Evolutionary conservation across 768 basidiomycete genomes (phyloP).

Genomic region (Tricholoma hemisulphureum): DNA sequence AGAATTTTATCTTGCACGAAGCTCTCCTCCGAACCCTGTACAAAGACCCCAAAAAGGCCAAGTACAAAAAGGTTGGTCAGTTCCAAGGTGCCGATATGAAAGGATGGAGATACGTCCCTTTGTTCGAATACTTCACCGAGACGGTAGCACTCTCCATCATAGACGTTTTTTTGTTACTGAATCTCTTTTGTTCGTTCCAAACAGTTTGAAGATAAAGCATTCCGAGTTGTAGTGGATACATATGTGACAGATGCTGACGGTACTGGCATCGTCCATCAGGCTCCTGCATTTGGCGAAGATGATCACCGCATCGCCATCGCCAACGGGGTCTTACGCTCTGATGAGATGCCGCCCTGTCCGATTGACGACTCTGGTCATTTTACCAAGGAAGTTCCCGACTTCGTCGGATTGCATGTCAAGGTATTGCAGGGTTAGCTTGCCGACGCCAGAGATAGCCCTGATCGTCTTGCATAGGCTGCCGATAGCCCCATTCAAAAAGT

Average conservation of each 20-base stretch:
- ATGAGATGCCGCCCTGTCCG: constrained; percentile 96
- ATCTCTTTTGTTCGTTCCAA: constrained; percentile 1
- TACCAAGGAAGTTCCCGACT: constrained; percentile 87
- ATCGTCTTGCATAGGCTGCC: constrained; percentile 56
- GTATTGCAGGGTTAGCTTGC: constrained; percentile 34
- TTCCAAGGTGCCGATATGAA: constrained; percentile 93
- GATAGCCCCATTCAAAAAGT: constrained; percentile 93
- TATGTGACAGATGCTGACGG: constrained; percentile 94
- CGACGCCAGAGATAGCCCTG: background rate
- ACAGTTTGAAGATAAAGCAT: constrained; percentile 93
- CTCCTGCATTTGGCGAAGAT: constrained; percentile 97
- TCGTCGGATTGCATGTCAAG: constrained; percentile 87
- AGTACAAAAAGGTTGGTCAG: constrained; percentile 85
- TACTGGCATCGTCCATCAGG: constrained; percentile 98
- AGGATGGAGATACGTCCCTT: constrained; percentile 91
- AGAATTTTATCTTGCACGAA: constrained; percentile 92
- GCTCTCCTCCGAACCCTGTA: constrained; percentile 82
- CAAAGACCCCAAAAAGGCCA: constrained; percentile 97
- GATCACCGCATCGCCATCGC: constrained; percentile 92
- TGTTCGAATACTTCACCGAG: constrained; percentile 97
- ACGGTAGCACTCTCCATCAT: constrained; percentile 48
- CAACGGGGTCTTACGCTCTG: constrained; percentile 76
- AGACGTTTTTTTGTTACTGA: background rate
- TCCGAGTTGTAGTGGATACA: constrained; percentile 83
- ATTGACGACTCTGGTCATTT: constrained; percentile 88